Conservation (phyloP, 495 filamentous ascomycete genomes). For the Annulohypoxylon bovei region DNA sequence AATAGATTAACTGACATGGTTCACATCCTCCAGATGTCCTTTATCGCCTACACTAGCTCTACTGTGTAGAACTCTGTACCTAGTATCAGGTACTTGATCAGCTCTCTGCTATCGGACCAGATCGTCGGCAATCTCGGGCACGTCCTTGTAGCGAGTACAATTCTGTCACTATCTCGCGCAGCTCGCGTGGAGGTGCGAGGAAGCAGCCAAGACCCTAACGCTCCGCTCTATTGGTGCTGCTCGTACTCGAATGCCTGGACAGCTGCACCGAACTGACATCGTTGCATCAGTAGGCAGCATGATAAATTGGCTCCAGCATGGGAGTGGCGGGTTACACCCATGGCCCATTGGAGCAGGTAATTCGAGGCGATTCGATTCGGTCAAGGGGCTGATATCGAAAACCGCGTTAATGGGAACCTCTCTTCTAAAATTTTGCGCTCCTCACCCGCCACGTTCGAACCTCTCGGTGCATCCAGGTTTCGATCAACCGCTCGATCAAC, state of each 20-base stretch:
- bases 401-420: slow-evolving; percentile 29
- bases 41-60: not conserved
- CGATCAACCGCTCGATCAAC: not conserved
- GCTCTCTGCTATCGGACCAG: not conserved
- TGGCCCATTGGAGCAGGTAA: not conserved
- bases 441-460: slow-evolving; percentile 14
- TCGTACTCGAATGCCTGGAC: not conserved
- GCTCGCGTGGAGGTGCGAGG: slow-evolving; percentile 2
- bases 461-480: not conserved
- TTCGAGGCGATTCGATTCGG: slow-evolving; percentile 4
- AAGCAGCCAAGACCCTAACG: slow-evolving; percentile 22
- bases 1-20: slow-evolving; percentile 6
- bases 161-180: not conserved
- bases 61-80: slow-evolving; percentile 19
- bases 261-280: not conserved
- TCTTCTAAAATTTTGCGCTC: slow-evolving; percentile 7
- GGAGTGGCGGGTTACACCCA: not conserved
- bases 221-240: slow-evolving; percentile 19
- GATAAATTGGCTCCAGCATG: slow-evolving; percentile 2
- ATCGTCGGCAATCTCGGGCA: not conserved
- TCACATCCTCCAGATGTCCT: not conserved
- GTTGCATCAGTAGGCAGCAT: slow-evolving; percentile 12
- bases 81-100: slow-evolving; percentile 19
- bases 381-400: slow-evolving; percentile 3
- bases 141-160: slow-evolving; percentile 26